phyloP scores from a whole-genome alignment of 78 protist genomes.

The Isochrysis galbana region DNA sequence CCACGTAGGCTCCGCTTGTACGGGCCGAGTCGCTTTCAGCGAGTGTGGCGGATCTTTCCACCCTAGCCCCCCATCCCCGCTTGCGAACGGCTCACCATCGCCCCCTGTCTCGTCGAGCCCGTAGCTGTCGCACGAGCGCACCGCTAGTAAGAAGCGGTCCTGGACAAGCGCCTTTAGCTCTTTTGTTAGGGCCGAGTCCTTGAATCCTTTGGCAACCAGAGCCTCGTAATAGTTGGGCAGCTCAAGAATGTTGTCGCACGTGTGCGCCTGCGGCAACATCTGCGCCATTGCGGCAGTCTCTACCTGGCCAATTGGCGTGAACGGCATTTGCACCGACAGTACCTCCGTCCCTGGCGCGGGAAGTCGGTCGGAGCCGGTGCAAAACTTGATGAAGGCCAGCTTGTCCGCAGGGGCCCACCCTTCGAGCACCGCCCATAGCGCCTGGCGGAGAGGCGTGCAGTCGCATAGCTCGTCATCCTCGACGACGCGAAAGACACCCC shows the following conservation, averaged over 20 bases:
- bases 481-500: not conserved
- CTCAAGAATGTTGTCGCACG: slow-evolving; percentile 15
- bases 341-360: slow-evolving; percentile 1
- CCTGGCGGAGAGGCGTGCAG: not conserved
- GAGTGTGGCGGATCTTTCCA: too few species aligned
- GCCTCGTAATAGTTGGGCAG: not conserved
- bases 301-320: not conserved
- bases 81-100: too few species aligned
- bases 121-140: not conserved
- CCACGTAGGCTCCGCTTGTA: too few species aligned
- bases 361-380: not conserved
- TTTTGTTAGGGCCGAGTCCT: not conserved
- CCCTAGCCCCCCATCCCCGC: too few species aligned
- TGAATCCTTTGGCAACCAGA: not conserved
- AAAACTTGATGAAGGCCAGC: not conserved
- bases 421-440: slow-evolving; percentile 12
- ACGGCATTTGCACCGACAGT: not conserved
- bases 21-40: too few species aligned
- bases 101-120: not conserved
- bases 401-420: not conserved
- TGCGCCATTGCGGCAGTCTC: not conserved
- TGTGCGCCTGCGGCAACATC: slow-evolving; percentile 24
- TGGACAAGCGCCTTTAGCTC: not conserved
- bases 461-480: not conserved
- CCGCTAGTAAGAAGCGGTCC: not conserved